Percentiles rank a stretch among this genome's conserved stretches.
Conservation (phyloP, 805 yeast genomes). For the Saturnispora dispora region DNA sequence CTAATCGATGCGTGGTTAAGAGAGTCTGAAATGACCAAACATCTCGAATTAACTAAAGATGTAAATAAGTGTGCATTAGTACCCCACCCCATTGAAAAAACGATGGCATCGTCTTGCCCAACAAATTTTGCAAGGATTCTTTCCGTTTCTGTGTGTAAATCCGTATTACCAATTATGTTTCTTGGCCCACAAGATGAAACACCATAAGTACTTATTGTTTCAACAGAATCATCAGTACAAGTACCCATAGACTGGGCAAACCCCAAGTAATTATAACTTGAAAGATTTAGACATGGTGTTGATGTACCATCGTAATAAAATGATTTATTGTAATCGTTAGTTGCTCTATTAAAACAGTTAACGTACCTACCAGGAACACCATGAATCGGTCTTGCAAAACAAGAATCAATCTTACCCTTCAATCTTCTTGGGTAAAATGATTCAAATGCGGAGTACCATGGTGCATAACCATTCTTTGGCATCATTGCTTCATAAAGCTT, state of each 20-base stretch:
- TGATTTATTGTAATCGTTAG: constrained; percentile 54
- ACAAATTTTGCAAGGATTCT: constrained; percentile 70
- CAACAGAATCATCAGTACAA: constrained; percentile 74
- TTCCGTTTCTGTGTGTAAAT: constrained; percentile 69
- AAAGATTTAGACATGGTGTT: constrained; percentile 71
- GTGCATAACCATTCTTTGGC: constrained; percentile 86
- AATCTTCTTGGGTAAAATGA: constrained; percentile 87
- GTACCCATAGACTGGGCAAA: constrained; percentile 92
- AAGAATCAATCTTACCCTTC: constrained; percentile 85
- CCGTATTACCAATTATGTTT: constrained; percentile 63
- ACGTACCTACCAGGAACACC: constrained; percentile 96
- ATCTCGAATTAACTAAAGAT: constrained; percentile 74
- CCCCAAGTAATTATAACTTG: constrained; percentile 91
- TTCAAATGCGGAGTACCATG: constrained; percentile 91
- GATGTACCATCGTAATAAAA: constrained; percentile 71
- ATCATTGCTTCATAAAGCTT: constrained; percentile 55
- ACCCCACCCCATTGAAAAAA: constrained; percentile 92
- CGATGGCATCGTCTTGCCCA: constrained; percentile 80
- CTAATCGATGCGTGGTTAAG: constrained; percentile 93
- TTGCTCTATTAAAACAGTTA: constrained; percentile 67
- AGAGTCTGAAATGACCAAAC: constrained; percentile 88
- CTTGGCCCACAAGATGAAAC: constrained; percentile 74
- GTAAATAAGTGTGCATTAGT: constrained; percentile 87
- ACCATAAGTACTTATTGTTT: constrained; percentile 60
- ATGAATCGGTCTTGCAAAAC: constrained; percentile 91